A percentile compares a stretch with the other conserved stretches of the same genome.
phyloP scores from a whole-genome alignment of 75 land plant species.

The Cryptomeria japonica region DNA sequence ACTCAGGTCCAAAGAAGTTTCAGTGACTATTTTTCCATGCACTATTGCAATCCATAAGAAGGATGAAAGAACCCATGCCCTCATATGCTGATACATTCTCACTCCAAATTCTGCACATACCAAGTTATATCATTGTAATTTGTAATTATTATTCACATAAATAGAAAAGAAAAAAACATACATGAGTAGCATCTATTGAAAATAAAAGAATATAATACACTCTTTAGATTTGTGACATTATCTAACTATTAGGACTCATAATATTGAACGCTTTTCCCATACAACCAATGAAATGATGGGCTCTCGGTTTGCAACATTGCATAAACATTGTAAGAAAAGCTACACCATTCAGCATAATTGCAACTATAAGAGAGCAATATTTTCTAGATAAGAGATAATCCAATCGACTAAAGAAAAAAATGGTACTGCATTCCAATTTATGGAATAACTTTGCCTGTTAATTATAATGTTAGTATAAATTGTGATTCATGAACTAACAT shows the following conservation, averaged over 20 bases:
- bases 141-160: neutral
- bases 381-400: neutral
- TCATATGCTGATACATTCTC: neutral
- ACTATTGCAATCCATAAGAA: constrained; percentile 7
- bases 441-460: neutral
- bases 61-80: neutral
- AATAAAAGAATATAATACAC: neutral
- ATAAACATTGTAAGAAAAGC: neutral
- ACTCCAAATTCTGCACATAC: neutral
- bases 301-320: neutral
- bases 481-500: no score
- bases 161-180: neutral
- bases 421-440: neutral
- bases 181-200: neutral
- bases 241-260: neutral
- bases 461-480: neutral
- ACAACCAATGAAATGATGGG: neutral
- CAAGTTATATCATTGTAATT: neutral
- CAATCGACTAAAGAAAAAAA: neutral
- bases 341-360: neutral
- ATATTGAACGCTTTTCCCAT: neutral
- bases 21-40: neutral
- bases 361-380: neutral
- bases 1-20: neutral
- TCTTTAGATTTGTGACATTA: neutral